Conservation (phyloP, 768 basidiomycete species). For the Mycena pura region DNA sequence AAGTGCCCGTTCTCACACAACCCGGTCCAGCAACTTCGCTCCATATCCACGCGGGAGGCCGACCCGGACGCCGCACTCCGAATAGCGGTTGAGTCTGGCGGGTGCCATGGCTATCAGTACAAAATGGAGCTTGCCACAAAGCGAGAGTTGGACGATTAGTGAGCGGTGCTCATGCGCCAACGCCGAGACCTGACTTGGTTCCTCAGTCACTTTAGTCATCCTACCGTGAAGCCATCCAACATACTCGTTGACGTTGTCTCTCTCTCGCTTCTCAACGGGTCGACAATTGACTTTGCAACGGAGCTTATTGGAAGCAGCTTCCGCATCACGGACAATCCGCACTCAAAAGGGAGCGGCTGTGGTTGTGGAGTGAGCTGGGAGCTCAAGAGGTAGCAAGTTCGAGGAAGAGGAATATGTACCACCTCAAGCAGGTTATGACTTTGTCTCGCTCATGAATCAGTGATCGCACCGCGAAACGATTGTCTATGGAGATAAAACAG, state of each 20-base stretch:
- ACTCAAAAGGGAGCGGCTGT: constrained; percentile 88
- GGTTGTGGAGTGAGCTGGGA: constrained; percentile 98
- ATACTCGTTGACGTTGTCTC: constrained; percentile 89
- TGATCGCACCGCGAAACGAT: constrained; percentile 10
- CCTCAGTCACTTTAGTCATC: constrained; percentile 73
- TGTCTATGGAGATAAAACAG: constrained; percentile 22
- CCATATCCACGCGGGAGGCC: constrained; percentile 70
- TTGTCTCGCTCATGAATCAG: constrained; percentile 10
- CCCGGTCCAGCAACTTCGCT: constrained; percentile 71
- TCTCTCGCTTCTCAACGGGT: constrained; percentile 82
- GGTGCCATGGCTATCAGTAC: constrained; percentile 98
- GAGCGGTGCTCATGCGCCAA: constrained; percentile 38
- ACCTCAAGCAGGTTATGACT: too few species aligned
- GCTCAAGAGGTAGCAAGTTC: constrained; percentile 51
- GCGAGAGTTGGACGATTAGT: constrained; percentile 84
- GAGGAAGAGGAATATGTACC: too few species aligned
- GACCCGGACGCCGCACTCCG: constrained; percentile 73
- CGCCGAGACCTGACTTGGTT: constrained; percentile 8
- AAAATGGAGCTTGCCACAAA: constrained; percentile 81
- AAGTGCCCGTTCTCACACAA: constrained; percentile 10
- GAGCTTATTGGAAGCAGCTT: constrained; percentile 96
- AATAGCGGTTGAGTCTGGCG: constrained; percentile 89
- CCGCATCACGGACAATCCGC: constrained; percentile 83
- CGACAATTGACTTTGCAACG: constrained; percentile 89
- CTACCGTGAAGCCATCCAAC: constrained; percentile 72